Base-by-base conservation (phyloP, 2,329 filamentous ascomycete species). In the Aspergillus sp. region DNA sequence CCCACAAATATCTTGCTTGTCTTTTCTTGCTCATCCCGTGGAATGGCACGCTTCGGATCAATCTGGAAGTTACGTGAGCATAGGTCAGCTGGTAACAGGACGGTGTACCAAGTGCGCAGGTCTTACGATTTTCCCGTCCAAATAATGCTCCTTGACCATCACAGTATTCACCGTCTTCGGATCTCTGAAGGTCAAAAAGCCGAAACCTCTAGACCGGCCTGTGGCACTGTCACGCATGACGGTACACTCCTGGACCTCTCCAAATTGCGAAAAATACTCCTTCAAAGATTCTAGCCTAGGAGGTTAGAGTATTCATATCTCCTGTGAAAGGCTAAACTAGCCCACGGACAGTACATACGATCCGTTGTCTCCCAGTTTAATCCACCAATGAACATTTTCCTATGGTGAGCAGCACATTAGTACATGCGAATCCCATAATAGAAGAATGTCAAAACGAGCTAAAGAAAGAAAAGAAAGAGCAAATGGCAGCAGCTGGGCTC, bases 361-460 rank as follows among this genome's bases (percentile, higher is more conserved):
- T 98, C 93, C 56, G 95, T 98, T 15, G 95, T 99, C 77, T 99
- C 95, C 95, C 95, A 99, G 73, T 99, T 99, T 55, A 99, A 80
- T 41, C 95, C 95, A 69, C 95, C 95, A 77, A 99, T 99, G 70
- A 99, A 99, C 95, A 99, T 99, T 81, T 99, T 99, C 70, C 95
- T 99, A 79, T 70, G 60, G 58, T 65, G 59, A 61, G 62, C 66
- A 59, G 61, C 62, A 57, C 62, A 70, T 75, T 67, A 77, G 74
- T 66, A 64, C 69, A 61, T 9, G 31, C 21, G 23, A 31, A 39
- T 50, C 41, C 37, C 49, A 50, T 39, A 46, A 48, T 23, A 50
- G 27, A 44, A 43, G 47, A 15, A 57, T 21, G 17, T 37, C 23
- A 21, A n/a, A 17, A 43, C 11, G 21, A 46, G n/a, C 6, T 27